A percentile compares a stretch with the other conserved stretches of the same genome.
phyloP scores from a whole-genome alignment of 1,284 basidiomycete genomes.

The Lentinus polychrous region DNA sequence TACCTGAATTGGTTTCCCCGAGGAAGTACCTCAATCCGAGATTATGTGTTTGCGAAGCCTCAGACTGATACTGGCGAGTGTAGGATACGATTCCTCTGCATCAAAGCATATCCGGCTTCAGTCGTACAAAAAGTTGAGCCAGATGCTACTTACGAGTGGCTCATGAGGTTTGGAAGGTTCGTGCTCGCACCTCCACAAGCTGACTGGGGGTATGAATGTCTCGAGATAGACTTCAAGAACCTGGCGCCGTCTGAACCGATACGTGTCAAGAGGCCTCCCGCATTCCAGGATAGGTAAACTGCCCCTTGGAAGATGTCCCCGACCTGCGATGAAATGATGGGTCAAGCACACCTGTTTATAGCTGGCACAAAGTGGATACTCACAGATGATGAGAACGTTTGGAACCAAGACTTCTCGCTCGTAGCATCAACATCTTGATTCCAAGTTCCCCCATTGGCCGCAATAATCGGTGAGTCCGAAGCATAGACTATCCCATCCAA shows the following conservation, averaged over 20 bases:
- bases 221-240: slow-evolving; percentile 31
- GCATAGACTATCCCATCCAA: slow-evolving; percentile 27
- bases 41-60: slow-evolving; percentile 30
- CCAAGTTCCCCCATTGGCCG: slow-evolving; percentile 25
- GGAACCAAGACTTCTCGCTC: slow-evolving; percentile 33
- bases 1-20: slow-evolving; percentile 31
- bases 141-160: slow-evolving; percentile 29
- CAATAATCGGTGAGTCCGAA: slow-evolving; percentile 26
- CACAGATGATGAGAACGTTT: slow-evolving; percentile 27
- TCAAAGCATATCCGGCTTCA: not conserved
- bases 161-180: slow-evolving; percentile 32
- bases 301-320: slow-evolving; percentile 36
- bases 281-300: slow-evolving; percentile 36
- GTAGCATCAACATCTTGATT: slow-evolving; percentile 28
- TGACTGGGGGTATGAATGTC: slow-evolving; percentile 39
- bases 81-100: slow-evolving; percentile 32
- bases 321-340: slow-evolving; percentile 17
- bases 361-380: slow-evolving; percentile 2
- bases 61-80: slow-evolving; percentile 28
- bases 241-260: slow-evolving; percentile 27
- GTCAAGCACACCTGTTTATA: not conserved
- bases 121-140: not conserved
- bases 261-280: slow-evolving; percentile 27
- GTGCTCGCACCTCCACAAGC: slow-evolving; percentile 36
- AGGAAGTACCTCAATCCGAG: slow-evolving; percentile 33